Evolutionary conservation across 164 flowering plant species (phyloP), one percentile per base, ranked within the genome.

Genomic region (Saururus chinensis): DNA sequence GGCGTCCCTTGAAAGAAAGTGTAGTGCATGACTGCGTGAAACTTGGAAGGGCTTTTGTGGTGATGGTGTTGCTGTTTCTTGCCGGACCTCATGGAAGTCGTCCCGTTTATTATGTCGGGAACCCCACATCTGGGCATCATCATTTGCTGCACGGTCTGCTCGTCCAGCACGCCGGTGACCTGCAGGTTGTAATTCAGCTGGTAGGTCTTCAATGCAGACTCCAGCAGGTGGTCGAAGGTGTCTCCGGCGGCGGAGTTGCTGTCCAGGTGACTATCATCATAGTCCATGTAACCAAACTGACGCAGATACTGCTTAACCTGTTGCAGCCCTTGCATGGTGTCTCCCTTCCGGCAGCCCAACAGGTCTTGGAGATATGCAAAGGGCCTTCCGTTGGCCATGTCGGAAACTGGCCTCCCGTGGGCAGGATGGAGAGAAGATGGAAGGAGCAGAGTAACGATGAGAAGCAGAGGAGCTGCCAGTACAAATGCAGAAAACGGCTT

Each of bases 251-350:
- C 4, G 22, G 4, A 20, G 4, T 3, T 0, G 59, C 21, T 4
- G 40, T 63, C 53, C 42, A 89, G 71, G 45, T 41, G 45, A n/a
- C n/a, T n/a, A n/a, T n/a, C n/a, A n/a, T n/a, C n/a, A n/a, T n/a
- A n/a, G n/a, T n/a, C n/a, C n/a, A n/a, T n/a, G 72, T 90, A 90
- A 5, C 95, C 90, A 72, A 86, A 88, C 0, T 69, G 74, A 22
- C 69, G 65, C 56, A 87, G 78, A 76, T 87, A 90, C 4, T 68
- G 61, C 58, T 87, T 87, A 35, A 90, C 82, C 17, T 54, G 51
- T 19, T 22, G 51, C 17, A 63, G 20, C 3, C 59, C 66, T 53
- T 63, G 17, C 19, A 53, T 2, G 16, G 40, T 22, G 16, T 54
- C 51, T 0, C 59, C 66, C 10, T 63, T 63, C 49, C 24, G 66